Evolutionary conservation across 352 stramenopile genomes (phyloP).

Genomic region (Pythium sp.): DNA sequence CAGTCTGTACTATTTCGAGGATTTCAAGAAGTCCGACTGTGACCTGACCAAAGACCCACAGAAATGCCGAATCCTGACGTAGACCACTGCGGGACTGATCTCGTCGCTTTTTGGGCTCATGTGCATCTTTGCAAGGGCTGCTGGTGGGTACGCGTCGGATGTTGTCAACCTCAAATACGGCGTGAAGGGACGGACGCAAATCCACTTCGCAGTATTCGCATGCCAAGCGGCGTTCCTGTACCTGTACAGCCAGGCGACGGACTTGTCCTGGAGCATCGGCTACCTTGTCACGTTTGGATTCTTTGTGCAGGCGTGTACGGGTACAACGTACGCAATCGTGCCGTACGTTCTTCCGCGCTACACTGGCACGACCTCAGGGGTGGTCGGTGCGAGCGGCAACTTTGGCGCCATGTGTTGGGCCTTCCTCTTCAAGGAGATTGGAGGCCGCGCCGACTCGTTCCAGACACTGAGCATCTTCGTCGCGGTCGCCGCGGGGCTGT

Average conservation of each 20-base stretch:
- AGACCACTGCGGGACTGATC: constrained; percentile 66
- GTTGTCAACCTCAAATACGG: constrained; percentile 61
- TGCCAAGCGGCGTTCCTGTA: constrained; percentile 78
- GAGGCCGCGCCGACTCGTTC: constrained; percentile 20
- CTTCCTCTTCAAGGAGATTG: constrained; percentile 38
- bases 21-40: constrained; percentile 69
- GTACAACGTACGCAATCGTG: constrained; percentile 55
- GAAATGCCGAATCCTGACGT: constrained; percentile 33
- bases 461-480: constrained; percentile 33
- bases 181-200: constrained; percentile 85
- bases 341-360: constrained; percentile 45
- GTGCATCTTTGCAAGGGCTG: constrained; percentile 89
- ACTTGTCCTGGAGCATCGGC: constrained; percentile 50
- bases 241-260: constrained; percentile 69
- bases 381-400: constrained; percentile 41
- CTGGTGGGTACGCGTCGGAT: constrained; percentile 87
- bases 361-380: constrained; percentile 35
- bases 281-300: constrained; percentile 84
- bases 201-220: constrained; percentile 73
- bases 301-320: constrained; percentile 76
- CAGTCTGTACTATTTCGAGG: constrained; percentile 87
- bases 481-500: constrained; percentile 9
- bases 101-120: constrained; percentile 93
- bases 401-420: constrained; percentile 37
- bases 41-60: constrained; percentile 22